These are phyloP conservation scores for Sporothrix dimorphospora DNA, from an alignment of 2,329 filamentous ascomycete species.

Conservation along the genomic window DNA sequence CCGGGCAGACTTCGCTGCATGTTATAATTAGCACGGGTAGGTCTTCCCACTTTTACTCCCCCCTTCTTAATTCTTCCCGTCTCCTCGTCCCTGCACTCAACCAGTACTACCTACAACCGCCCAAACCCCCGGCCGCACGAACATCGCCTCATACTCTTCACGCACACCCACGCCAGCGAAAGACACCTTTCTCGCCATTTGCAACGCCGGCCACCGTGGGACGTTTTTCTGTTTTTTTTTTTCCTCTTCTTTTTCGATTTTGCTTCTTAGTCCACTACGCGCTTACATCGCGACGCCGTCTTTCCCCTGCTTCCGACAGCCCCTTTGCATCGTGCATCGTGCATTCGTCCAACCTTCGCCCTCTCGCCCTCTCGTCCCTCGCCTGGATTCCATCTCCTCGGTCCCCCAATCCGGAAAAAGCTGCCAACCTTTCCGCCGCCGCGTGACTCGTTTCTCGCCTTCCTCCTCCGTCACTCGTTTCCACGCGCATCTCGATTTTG, in stretches of 20 bases:
- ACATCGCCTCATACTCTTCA: conserved; percentile 15
- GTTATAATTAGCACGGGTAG: conserved; percentile 21
- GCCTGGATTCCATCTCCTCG: neutral
- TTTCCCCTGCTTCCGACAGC: conserved; percentile 5
- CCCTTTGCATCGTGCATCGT: neutral
- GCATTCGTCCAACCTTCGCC: neutral
- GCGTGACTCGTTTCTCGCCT: neutral
- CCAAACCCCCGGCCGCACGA: neutral
- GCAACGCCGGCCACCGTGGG: neutral
- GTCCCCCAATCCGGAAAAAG: conserved; percentile 1
- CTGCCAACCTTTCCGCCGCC: conserved; percentile 8
- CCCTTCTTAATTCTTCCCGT: neutral
- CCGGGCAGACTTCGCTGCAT: neutral
- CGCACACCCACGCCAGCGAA: neutral
- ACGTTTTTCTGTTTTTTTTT: neutral
- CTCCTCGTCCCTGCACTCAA: conserved; percentile 14
- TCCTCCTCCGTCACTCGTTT: conserved; percentile 16
- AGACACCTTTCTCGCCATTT: neutral
- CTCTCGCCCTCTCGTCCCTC: neutral
- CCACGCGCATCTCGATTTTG: neutral
- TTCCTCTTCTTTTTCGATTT: neutral
- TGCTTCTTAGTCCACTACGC: neutral
- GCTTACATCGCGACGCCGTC: neutral
- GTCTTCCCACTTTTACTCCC: conserved; percentile 10
- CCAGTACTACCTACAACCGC: neutral